Base-by-base conservation (phyloP, 1,284 basidiomycete genomes). In the Polyporus tsugae region DNA sequence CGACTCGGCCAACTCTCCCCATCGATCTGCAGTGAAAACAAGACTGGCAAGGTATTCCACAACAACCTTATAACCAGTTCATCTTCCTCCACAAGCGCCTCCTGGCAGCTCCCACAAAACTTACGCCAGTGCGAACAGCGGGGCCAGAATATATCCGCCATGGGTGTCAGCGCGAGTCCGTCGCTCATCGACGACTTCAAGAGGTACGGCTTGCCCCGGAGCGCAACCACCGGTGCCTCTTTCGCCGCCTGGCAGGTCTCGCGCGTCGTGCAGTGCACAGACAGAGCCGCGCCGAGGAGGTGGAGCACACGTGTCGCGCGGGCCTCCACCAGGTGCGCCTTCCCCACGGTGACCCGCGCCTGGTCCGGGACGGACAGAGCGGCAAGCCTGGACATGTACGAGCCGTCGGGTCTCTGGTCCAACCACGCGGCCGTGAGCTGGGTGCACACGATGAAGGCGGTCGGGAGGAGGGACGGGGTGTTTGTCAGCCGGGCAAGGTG, bases 391-490 rank as follows among this genome's bases (percentile, higher is more conserved):
- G 33, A 38, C 15, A 10, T 19, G 19, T 15, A n/a, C 10, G 46
- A 4, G 22, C 46, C 35, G 15, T 58, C 35, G 55, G 10, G 22
- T 4, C 9, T 4, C 19, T 1, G 7, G 17, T 25, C 22, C 22
- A 2, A 11, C 10, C 15, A 4, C 7, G 13, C 17, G 11, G 4
- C 35, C 3, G 46, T 22, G n/a, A 66, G 65, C 6, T 44, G 29
- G 39, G 41, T 66, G 62, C 62, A 66, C 19, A 52, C 46, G 58
- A 66, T 41, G 42, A 61, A 64, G 25, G 68, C 68, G 29, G 52
- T 41, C 4, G 68, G 68, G 6, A 70, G 62, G 22, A 70, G 39
- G 19, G 49, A 49, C 25, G 35, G 62, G 7, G 61, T 62, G 25
- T 64, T 38, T 9, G 65, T 70, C 11, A 63, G 62, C 13, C 22